A percentile compares a stretch with the other conserved stretches of the same genome.
Evolutionary conservation across 768 basidiomycete genomes (phyloP).

Genomic region (Austroboletus eburneus): DNA sequence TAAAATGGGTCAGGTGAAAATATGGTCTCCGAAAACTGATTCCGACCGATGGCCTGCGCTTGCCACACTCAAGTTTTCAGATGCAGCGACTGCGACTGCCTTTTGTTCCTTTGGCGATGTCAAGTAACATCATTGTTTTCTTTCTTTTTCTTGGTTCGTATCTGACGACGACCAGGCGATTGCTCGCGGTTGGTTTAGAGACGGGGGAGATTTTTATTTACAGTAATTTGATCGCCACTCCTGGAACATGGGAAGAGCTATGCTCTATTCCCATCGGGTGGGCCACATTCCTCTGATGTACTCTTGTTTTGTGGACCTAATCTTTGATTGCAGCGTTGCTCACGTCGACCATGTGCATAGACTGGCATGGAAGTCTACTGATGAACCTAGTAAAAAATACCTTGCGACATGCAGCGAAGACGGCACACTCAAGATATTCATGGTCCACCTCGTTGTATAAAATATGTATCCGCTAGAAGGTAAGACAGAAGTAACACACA

Average conservation of each 20-base stretch:
- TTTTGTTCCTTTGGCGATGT: slow-evolving; percentile 42
- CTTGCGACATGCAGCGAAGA: slow-evolving; percentile 93
- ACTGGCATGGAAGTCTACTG: slow-evolving; percentile 70
- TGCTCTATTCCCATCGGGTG: slow-evolving; percentile 51
- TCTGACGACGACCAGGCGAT: slow-evolving; percentile 34
- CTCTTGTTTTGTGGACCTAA: neutral
- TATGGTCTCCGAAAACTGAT: slow-evolving; percentile 55
- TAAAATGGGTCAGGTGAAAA: slow-evolving; percentile 71
- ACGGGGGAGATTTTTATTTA: slow-evolving; percentile 72
- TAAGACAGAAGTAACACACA: slow-evolving; percentile 17
- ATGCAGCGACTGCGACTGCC: slow-evolving; percentile 82
- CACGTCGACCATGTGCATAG: slow-evolving; percentile 79
- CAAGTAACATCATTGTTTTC: slow-evolving; percentile 42
- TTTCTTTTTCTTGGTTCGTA: neutral
- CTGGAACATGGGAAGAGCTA: slow-evolving; percentile 45
- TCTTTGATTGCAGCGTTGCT: slow-evolving; percentile 45
- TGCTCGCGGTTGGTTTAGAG: slow-evolving; percentile 82
- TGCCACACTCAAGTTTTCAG: slow-evolving; percentile 62
- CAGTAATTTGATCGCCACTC: slow-evolving; percentile 30
- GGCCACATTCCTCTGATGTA: slow-evolving; percentile 17
- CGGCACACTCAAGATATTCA: slow-evolving; percentile 78
- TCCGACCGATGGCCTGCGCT: slow-evolving; percentile 50
- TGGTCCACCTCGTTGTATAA: slow-evolving; percentile 51
- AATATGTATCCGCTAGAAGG: slow-evolving; percentile 32
- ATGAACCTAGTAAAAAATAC: slow-evolving; percentile 32